These are phyloP conservation scores for Quercus ilex DNA, from an alignment of 306 rosid species.

Conservation along the genomic window DNA sequence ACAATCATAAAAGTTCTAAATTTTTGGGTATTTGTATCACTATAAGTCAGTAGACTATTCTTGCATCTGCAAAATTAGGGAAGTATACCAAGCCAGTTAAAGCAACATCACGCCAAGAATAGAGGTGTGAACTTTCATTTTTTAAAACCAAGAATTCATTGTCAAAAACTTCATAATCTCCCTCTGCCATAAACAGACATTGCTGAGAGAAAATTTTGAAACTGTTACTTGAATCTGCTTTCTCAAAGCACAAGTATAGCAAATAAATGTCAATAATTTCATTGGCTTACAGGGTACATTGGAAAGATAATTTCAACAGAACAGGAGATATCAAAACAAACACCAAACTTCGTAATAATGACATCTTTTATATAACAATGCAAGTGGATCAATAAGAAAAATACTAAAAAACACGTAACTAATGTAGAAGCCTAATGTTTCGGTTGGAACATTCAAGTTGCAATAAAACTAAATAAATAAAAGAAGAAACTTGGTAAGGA, in stretches of 20 bases:
- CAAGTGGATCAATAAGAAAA: not conserved
- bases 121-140: not conserved
- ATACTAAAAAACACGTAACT: not conserved
- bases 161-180: not conserved
- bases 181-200: not conserved
- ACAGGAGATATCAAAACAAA: not conserved
- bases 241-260: not conserved
- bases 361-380: not conserved
- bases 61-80: not conserved
- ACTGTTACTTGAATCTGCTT: not conserved
- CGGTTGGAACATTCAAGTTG: not conserved
- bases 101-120: not conserved
- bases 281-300: slow-evolving; percentile 1
- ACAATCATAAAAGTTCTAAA: not conserved
- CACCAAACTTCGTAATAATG: not conserved
- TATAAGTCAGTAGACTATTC: not conserved
- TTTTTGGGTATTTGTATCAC: not conserved
- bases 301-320: not conserved
- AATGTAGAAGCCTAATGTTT: not conserved
- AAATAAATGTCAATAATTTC: slow-evolving; percentile 2
- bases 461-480: not conserved
- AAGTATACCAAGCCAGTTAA: not conserved
- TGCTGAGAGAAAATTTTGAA: not conserved
- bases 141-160: not conserved
- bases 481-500: not conserved